Evolutionary conservation across 139 green algal genomes (phyloP), one percentile per base, ranked within the genome.

Genomic region (Coelastrella sp.): DNA sequence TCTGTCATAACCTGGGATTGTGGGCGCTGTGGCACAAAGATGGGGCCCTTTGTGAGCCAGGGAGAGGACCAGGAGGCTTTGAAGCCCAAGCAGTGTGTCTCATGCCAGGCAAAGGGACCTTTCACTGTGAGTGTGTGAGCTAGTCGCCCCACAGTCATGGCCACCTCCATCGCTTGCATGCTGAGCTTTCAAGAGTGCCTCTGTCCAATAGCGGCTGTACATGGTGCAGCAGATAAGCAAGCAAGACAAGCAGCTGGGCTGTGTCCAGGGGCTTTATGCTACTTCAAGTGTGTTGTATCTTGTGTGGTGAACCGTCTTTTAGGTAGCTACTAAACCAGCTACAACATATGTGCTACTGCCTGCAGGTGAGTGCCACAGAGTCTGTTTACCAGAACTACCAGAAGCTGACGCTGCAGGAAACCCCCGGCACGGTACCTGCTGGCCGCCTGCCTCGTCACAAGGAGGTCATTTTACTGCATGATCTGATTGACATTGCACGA

Each of bases 311-410:
- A 47, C 1, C 32, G 32, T 47, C 32, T 47, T 47, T 2, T 47
- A 2, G 32, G 32, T 47, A 47, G 32, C 32, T 47, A 47, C 32
- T 47, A 47, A 47, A 0, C 1, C 32, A 1, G 32, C 32, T 47
- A 47, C 32, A 47, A 47, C 32, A 47, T 47, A 47, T 47, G 1
- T 47, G 32, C 32, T 47, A 47, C 32, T 47, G 32, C 32, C 32
- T 47, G 32, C 32, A 97, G 95, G 83, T 98, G 23, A 98, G 98
- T 90, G 93, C 92, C 65, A 85, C 89, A n/a, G 93, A 99, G 94
- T 99, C 98, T 4, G 89, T 99, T 64, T 99, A 99, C 96, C 93
- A 96, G 71, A 99, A 99, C 94, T 99, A 99, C 93, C 98, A 99
- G 95, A 99, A 99, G 95, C 92, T 99, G 54, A 99, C 97, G 64